Evolutionary conservation across 805 yeast species (phyloP), one percentile per base, ranked within the genome.

Genomic region (Saccharomycopsis fermentans): DNA sequence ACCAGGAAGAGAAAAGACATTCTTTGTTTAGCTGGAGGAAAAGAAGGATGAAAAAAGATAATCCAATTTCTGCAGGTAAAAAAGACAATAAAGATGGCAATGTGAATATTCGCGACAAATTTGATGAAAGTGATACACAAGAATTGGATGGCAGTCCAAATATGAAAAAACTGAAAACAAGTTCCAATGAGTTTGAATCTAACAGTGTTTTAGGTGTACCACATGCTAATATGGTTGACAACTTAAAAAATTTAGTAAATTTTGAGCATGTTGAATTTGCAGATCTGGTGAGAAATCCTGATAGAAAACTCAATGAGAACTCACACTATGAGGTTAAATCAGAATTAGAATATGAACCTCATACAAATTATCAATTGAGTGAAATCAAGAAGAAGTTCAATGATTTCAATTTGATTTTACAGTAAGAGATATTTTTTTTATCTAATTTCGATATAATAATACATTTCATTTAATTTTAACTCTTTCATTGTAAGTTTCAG

Each of bases 121-220:
- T 52, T 47, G 32, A 55, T 68, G 69, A 55, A 72, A 67, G 58
- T 69, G 67, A 65, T 77, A 76, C 36, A 74, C 69, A 65, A 77
- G 71, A 62, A 80, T 12, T 24, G 12, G n/a, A 24, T 37, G 34
- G 14, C 16, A 37, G 34, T 19, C 27, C 55, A 37, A 37, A n/a
- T 27, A 16, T 54, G 5, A 40, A 54, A 11, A 54, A 39, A 37
- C 8, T 54, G 6, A 40, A 54, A 37, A 6, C 50, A 19, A 68
- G 62, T 79, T 74, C 50, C 16, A 50, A 50, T 11, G 53, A 6
- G 2, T 17, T 29, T 14, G 53, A 32, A 3, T 14, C 21, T 6
- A 29, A 27, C 29, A 12, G 35, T 17, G 29, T 27, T n/a, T 50
- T 37, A 9, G 36, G 6, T 50, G 19, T 8, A 12, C 11, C 50